Percentiles rank a stretch among this genome's conserved stretches.
Evolutionary conservation across 148 eudicot species (phyloP).

Genomic region (Vaccinium vitisidaea): DNA sequence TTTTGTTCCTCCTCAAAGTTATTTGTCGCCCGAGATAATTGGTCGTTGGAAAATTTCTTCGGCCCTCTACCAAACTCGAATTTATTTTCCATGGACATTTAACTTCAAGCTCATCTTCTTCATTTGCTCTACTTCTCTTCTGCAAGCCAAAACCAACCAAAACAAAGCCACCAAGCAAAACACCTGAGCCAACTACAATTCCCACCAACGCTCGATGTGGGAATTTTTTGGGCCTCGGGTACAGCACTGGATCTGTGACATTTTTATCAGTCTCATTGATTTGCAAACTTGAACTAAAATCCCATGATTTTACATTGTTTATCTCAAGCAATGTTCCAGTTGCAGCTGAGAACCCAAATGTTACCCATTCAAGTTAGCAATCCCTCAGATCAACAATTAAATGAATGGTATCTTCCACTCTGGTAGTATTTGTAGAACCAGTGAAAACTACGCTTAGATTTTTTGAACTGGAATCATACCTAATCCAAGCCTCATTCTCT

Average conservation of each 20-base stretch:
- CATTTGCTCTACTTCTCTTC: neutral
- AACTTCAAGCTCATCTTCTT: neutral
- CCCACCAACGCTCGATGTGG: neutral
- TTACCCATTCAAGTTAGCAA: constrained; percentile 23
- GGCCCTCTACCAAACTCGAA: constrained; percentile 30
- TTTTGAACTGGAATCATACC: neutral
- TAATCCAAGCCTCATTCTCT: constrained; percentile 24
- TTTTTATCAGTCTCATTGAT: no score
- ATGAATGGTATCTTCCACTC: neutral
- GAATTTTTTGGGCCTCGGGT: no score
- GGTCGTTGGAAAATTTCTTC: constrained; percentile 27
- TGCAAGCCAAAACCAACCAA: no score
- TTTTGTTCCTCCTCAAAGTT: neutral
- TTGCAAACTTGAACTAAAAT: no score
- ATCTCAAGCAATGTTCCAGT: constrained; percentile 11
- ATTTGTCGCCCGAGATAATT: neutral
- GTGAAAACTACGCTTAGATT: neutral
- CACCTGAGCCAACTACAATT: constrained; percentile 2
- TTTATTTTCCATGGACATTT: neutral
- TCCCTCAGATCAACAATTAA: constrained; percentile 13
- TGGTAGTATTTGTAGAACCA: neutral
- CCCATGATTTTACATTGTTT: no score
- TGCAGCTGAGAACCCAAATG: constrained; percentile 31
- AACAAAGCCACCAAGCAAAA: no score
- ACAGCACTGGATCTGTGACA: no score